These are phyloP conservation scores for Globisporangium polare DNA, from an alignment of 352 stramenopile species.

Conservation along the genomic window DNA sequence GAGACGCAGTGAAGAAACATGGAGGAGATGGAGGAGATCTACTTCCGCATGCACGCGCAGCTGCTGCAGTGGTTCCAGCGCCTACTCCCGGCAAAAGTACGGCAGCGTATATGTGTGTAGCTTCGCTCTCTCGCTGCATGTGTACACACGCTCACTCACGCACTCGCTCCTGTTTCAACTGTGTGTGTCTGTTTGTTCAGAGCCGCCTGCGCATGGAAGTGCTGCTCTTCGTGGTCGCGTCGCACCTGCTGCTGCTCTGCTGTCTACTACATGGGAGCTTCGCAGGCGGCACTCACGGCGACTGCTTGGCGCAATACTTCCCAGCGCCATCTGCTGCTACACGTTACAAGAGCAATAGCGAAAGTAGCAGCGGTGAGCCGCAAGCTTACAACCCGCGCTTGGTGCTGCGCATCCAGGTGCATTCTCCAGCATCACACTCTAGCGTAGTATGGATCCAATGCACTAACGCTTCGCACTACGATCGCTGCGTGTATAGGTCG, in stretches of 20 bases:
- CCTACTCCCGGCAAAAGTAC: constrained; percentile 41
- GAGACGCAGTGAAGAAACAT: constrained; percentile 14
- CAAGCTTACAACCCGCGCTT: not conserved
- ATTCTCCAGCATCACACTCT: not conserved
- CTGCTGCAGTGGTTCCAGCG: constrained; percentile 43
- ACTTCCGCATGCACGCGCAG: constrained; percentile 72
- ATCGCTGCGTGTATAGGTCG: constrained; percentile 2
- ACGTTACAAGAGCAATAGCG: not conserved
- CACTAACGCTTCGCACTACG: not conserved
- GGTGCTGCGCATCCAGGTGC: constrained; percentile 39
- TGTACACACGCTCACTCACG: constrained; percentile 3
- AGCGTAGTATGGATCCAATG: not conserved
- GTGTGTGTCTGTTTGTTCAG: constrained; percentile 17
- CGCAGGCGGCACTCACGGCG: constrained; percentile 20
- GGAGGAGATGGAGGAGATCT: constrained; percentile 67
- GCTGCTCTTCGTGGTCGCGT: constrained; percentile 48
- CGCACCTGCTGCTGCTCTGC: constrained; percentile 48
- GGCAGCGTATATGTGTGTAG: not conserved
- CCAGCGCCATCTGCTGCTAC: not conserved
- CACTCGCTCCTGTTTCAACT: not conserved
- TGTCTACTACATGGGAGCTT: constrained; percentile 59
- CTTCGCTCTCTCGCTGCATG: not conserved
- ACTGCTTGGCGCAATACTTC: constrained; percentile 37
- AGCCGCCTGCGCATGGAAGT: constrained; percentile 53
- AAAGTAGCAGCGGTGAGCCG: not conserved